Base-by-base conservation (phyloP, 345 rosid genomes). In the Citrus reticulata region DNA sequence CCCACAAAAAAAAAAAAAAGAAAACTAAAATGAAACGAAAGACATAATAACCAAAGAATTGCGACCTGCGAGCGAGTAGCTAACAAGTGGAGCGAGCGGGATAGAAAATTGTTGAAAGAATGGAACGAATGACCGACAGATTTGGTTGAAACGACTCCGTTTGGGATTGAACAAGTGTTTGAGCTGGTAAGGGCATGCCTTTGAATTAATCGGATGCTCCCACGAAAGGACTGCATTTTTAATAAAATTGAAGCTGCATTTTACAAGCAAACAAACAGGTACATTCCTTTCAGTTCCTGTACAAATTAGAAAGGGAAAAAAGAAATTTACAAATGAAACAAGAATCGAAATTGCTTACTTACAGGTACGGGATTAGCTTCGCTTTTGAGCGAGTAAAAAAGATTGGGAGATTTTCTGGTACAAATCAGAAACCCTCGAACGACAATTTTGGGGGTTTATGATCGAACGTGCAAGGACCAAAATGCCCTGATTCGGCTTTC, bases 191-290 rank as follows among this genome's bases (percentile, higher is more conserved):
- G 76, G 20, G 59, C 39, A 60, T 65, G 85, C 32, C 87, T 80
- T 55, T 76, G 68, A 77, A 80, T 70, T 73, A 86, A 79, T 7
- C 75, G 83, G 49, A 79, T 34, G 57, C 78, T 80, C 55, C 85
- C 60, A 19, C 69, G 72, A 22, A 84, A 67, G 8, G 91, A 81
- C 62, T 81, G 89, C 91, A 88, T 88, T 76, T 79, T 73, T 27
- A 49, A 0, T 17, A 58, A 19, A 7, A 75, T 61, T 20, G 60
- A 51, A n/a, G 49, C 79, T 68, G 68, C 58, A 58, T 19, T 64
- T 22, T 10, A 16, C 66, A 64, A 49, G 2, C 51, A 46, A 46
- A 46, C 32, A 49, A 60, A 55, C 20, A 35, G 1, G 19, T 65
- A 2, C 37, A 42, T 1, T 10, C 30, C 22, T 30, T 9, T 68